Percentiles rank a stretch among this genome's conserved stretches.
phyloP scores from a whole-genome alignment of 306 rosid genomes.

The Astragalus glycyphyllos region DNA sequence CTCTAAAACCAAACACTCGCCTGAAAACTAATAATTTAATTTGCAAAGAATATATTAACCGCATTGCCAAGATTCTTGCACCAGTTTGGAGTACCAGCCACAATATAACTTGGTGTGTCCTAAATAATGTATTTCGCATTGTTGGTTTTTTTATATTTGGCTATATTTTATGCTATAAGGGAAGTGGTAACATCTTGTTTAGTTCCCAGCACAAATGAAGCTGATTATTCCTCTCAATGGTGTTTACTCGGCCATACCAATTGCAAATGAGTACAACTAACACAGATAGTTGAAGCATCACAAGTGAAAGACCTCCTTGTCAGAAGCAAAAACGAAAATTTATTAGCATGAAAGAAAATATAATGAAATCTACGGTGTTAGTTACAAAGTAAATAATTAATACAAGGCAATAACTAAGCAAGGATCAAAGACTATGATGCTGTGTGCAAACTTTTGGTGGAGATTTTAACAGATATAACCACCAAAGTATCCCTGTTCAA shows the following conservation, averaged over 20 bases:
- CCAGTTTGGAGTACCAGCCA: neutral
- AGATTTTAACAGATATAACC: constrained; percentile 39
- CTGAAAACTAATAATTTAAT: neutral
- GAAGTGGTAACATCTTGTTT: neutral
- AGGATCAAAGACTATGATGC: constrained; percentile 51
- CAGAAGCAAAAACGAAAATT: constrained; percentile 23
- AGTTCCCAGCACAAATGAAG: neutral
- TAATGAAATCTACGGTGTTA: constrained; percentile 47
- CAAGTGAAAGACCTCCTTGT: neutral
- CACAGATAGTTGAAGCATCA: neutral
- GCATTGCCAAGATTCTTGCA: neutral
- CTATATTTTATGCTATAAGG: too few relatives aligned
- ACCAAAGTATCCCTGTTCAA: constrained; percentile 41
- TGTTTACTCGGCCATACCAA: neutral
- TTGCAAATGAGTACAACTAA: constrained; percentile 21
- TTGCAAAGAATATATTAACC: neutral
- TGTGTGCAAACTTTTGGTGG: constrained; percentile 45
- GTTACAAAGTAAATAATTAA: constrained; percentile 44
- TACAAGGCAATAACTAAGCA: constrained; percentile 52
- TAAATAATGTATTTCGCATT: too few relatives aligned
- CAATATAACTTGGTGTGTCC: neutral
- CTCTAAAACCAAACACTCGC: too few relatives aligned
- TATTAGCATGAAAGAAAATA: constrained; percentile 37
- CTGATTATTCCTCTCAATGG: neutral
- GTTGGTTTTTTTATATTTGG: too few relatives aligned